phyloP scores from a whole-genome alignment of 2,329 filamentous ascomycete genomes.

The Aureobasidium lini region DNA sequence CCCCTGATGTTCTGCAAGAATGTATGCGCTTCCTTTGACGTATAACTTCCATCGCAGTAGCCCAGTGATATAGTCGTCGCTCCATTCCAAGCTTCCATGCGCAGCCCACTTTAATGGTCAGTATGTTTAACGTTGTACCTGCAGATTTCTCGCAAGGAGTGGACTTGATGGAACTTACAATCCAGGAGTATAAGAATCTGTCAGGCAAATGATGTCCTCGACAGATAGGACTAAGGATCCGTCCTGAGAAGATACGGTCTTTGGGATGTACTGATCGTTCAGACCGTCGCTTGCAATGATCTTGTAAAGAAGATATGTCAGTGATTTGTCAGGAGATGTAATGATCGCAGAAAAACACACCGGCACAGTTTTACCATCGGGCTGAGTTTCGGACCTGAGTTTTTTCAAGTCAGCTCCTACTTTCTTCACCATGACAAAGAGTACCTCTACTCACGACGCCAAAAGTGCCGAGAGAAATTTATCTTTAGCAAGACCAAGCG shows the following conservation, averaged over 20 bases:
- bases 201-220: neutral
- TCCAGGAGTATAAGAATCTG: neutral
- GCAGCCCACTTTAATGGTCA: neutral
- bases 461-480: neutral
- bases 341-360: neutral
- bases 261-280: neutral
- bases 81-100: neutral
- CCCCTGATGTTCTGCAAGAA: neutral
- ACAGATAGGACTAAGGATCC: neutral
- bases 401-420: neutral
- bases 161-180: neutral
- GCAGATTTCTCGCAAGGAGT: neutral
- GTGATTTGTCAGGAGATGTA: neutral
- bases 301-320: neutral
- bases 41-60: neutral
- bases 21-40: neutral
- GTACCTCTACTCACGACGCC: neutral
- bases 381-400: neutral
- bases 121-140: neutral
- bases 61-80: neutral
- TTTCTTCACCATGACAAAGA: neutral
- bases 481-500: neutral
- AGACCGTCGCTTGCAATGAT: neutral
- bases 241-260: neutral
- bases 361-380: neutral